Conservation (phyloP, 768 basidiomycete species). For the Daedaleopsis nitida region DNA sequence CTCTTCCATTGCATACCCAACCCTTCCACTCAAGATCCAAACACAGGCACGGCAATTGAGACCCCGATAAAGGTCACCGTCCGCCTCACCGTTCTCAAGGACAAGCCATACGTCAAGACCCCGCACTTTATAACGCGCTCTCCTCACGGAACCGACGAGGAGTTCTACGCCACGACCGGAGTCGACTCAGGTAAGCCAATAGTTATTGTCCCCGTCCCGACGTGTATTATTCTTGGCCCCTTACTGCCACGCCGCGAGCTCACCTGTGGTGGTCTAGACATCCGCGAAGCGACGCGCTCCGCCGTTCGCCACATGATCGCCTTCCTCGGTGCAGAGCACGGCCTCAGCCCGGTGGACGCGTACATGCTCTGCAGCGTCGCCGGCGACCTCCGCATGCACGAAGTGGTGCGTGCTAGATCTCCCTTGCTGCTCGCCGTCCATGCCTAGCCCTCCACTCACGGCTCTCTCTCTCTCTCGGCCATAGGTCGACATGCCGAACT, state of each 20-base stretch:
- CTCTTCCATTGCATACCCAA: not conserved
- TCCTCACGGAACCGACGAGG: slow-evolving; percentile 28
- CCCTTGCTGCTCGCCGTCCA: not conserved
- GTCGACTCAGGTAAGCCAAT: slow-evolving; percentile 43
- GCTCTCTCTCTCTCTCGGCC: not conserved
- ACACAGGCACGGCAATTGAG: slow-evolving; percentile 61
- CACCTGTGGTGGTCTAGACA: no score
- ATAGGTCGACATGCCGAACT: slow-evolving; percentile 69
- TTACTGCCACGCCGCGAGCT: no score
- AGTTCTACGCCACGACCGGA: slow-evolving; percentile 62
- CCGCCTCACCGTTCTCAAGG: slow-evolving; percentile 57
- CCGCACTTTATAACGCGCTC: slow-evolving; percentile 52
- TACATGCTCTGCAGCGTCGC: slow-evolving; percentile 66
- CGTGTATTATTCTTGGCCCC: not conserved
- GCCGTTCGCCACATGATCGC: slow-evolving; percentile 62
- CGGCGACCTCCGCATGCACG: slow-evolving; percentile 60
- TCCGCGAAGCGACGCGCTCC: slow-evolving; percentile 54
- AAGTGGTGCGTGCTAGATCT: slow-evolving; percentile 49
- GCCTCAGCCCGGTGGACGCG: slow-evolving; percentile 47
- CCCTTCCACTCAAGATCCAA: not conserved
- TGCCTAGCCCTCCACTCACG: not conserved
- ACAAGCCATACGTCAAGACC: slow-evolving; percentile 57
- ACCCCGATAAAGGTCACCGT: slow-evolving; percentile 59
- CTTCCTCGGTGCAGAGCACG: slow-evolving; percentile 46
- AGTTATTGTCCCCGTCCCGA: no score